Evolutionary conservation across 345 rosid genomes (phyloP).

Genomic region (Turnera subulata): DNA sequence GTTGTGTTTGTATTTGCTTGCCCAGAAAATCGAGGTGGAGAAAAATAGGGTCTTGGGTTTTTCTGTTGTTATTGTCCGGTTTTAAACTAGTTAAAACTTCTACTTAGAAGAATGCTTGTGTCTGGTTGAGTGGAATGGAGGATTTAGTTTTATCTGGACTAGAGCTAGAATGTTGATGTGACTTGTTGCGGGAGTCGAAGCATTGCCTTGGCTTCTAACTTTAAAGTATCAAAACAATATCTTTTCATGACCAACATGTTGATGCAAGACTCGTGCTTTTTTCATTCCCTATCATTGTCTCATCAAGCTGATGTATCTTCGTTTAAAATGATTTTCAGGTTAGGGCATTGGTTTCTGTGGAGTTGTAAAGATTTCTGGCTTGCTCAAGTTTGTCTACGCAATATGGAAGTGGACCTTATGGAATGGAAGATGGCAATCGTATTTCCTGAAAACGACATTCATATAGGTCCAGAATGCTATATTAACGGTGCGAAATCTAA

Average conservation of each 20-base stretch:
- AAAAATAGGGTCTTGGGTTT: background rate
- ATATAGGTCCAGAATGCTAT: background rate
- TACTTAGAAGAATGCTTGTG: background rate
- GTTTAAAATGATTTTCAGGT: slow-evolving; percentile 19
- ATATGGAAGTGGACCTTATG: slow-evolving; percentile 6
- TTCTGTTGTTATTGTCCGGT: background rate
- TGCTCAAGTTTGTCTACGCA: background rate
- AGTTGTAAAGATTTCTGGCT: slow-evolving; percentile 2
- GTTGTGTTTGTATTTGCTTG: slow-evolving; percentile 21
- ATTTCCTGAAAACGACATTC: background rate
- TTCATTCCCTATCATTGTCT: background rate
- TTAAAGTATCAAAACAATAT: too few species aligned
- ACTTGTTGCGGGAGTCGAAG: too few species aligned
- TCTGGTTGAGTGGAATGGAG: background rate
- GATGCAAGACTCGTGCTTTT: background rate
- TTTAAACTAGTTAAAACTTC: background rate
- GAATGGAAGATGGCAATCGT: background rate
- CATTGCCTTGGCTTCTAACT: too few species aligned
- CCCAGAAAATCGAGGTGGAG: slow-evolving; percentile 14
- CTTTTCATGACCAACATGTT: background rate
- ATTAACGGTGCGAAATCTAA: background rate
- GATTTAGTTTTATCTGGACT: too few species aligned
- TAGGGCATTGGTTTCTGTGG: slow-evolving; percentile 10
- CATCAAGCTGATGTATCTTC: slow-evolving; percentile 10
- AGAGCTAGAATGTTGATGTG: background rate